phyloP scores from a whole-genome alignment of 352 stramenopile genomes.

The Phytophthora megakarya region DNA sequence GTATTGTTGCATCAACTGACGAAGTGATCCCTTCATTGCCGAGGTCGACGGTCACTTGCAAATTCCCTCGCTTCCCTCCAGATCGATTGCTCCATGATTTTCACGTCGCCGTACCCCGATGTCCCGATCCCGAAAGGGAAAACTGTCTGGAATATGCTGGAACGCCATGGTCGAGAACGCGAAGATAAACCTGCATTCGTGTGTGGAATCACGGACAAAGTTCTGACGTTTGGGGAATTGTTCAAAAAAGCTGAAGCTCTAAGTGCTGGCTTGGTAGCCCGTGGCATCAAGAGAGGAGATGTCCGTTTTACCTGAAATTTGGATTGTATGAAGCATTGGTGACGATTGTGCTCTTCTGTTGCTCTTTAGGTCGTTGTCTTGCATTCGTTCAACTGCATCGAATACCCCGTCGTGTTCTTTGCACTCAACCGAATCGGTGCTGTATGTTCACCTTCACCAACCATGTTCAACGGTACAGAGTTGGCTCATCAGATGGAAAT shows the following conservation, averaged over 20 bases:
- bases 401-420: slow-evolving; percentile 52
- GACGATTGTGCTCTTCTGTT: background rate
- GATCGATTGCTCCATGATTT: slow-evolving; percentile 49
- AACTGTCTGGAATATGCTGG: slow-evolving; percentile 44
- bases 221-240: slow-evolving; percentile 40
- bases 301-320: slow-evolving; percentile 32
- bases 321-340: too few species aligned
- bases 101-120: slow-evolving; percentile 37
- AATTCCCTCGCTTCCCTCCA: slow-evolving; percentile 5
- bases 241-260: slow-evolving; percentile 27
- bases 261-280: slow-evolving; percentile 31
- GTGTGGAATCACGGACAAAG: slow-evolving; percentile 41
- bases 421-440: slow-evolving; percentile 47
- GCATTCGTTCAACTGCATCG: slow-evolving; percentile 58
- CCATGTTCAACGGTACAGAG: slow-evolving; percentile 40
- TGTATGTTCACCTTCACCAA: slow-evolving; percentile 43
- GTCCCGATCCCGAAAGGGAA: slow-evolving; percentile 31
- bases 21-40: slow-evolving; percentile 1
- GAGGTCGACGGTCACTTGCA: background rate
- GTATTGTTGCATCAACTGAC: background rate
- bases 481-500: slow-evolving; percentile 37
- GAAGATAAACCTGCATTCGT: slow-evolving; percentile 40
- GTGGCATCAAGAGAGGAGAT: slow-evolving; percentile 50
- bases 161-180: slow-evolving; percentile 16
- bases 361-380: slow-evolving; percentile 39